Conservation (phyloP, 306 rosid genomes). For the Acacia confusa region DNA sequence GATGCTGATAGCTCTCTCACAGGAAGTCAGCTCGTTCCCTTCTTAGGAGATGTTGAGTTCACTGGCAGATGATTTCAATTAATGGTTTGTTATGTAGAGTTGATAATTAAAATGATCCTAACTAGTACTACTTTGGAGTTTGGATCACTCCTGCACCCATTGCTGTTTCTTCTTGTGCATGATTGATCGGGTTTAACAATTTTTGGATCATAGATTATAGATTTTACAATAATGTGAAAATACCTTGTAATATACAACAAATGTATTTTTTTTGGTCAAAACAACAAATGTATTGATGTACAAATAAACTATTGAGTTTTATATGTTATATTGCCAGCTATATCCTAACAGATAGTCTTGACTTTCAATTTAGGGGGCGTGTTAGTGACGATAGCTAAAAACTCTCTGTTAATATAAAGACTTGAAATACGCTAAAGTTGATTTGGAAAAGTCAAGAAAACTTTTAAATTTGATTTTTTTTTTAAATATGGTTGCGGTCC, state of each 20-base stretch:
- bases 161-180: neutral
- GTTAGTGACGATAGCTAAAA: too few species aligned
- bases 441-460: too few species aligned
- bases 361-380: too few species aligned
- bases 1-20: constrained; percentile 22
- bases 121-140: neutral
- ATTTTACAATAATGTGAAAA: neutral
- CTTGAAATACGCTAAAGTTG: too few species aligned
- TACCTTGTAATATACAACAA: neutral
- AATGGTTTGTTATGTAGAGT: neutral
- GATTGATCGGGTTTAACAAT: neutral
- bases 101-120: constrained; percentile 13
- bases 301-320: neutral
- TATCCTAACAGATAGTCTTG: too few species aligned
- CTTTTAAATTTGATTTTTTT: too few species aligned
- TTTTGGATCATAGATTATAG: neutral
- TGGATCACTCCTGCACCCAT: neutral
- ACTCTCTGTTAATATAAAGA: too few species aligned
- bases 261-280: too few species aligned
- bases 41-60: constrained; percentile 35
- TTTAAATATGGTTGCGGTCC: too few species aligned
- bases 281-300: neutral
- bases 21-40: constrained; percentile 26
- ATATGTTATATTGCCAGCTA: too few species aligned
- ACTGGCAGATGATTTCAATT: constrained; percentile 43